These are phyloP conservation scores for Fonsecaea monophora DNA, from an alignment of 2,329 filamentous ascomycete genomes.

Conservation along the genomic window DNA sequence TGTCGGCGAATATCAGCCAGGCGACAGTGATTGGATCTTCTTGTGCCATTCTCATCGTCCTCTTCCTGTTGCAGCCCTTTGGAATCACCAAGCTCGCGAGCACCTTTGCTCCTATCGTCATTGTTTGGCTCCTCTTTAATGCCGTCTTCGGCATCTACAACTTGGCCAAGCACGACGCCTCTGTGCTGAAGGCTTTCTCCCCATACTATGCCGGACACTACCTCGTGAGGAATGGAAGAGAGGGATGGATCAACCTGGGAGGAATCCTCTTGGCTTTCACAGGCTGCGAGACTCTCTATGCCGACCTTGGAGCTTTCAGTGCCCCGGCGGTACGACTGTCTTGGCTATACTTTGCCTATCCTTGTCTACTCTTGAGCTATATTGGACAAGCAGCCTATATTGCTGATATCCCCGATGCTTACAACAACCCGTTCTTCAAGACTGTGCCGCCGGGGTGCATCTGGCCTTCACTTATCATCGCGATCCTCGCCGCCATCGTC, in stretches of 20 bases:
- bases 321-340: slow-evolving; percentile 72
- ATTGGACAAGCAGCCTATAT: slow-evolving; percentile 78
- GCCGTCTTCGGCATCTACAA: slow-evolving; percentile 62
- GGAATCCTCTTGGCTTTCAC: slow-evolving; percentile 78
- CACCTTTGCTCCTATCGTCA: slow-evolving; percentile 61
- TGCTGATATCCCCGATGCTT: slow-evolving; percentile 64
- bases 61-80: slow-evolving; percentile 63
- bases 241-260: slow-evolving; percentile 61
- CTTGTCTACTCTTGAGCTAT: slow-evolving; percentile 67
- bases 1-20: slow-evolving; percentile 54
- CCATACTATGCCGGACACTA: slow-evolving; percentile 58
- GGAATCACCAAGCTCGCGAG: slow-evolving; percentile 58
- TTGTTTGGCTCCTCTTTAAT: slow-evolving; percentile 62
- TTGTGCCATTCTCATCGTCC: slow-evolving; percentile 60
- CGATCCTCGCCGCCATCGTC: slow-evolving; percentile 74
- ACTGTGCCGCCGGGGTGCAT: slow-evolving; percentile 71
- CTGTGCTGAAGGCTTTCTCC: slow-evolving; percentile 60
- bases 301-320: slow-evolving; percentile 77
- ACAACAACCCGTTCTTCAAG: slow-evolving; percentile 76
- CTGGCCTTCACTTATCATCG: slow-evolving; percentile 71
- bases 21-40: slow-evolving; percentile 58
- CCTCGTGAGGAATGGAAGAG: slow-evolving; percentile 56
- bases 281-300: slow-evolving; percentile 79
- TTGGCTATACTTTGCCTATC: slow-evolving; percentile 73
- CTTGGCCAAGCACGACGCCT: slow-evolving; percentile 54